phyloP scores from a whole-genome alignment of 768 basidiomycete genomes.

The Phaeotremella skinneri region DNA sequence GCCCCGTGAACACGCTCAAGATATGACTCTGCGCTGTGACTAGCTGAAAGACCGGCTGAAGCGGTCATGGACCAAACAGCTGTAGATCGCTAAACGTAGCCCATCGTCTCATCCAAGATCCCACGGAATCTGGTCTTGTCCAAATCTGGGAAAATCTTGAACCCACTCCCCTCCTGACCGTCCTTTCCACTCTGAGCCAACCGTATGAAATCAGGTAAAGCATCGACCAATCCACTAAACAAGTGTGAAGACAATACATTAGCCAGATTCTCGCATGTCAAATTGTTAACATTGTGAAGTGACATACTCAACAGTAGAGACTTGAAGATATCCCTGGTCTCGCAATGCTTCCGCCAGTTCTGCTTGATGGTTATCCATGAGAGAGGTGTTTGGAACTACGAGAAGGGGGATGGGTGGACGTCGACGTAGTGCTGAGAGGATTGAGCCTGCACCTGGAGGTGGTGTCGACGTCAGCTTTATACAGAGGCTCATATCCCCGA shows the following conservation, averaged over 20 bases:
- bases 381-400: slow-evolving; percentile 80
- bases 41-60: no score
- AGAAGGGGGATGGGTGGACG: slow-evolving; percentile 67
- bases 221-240: slow-evolving; percentile 5
- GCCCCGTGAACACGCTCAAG: no score
- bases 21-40: no score
- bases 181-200: background rate
- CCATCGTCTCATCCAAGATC: slow-evolving; percentile 32
- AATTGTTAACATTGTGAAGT: background rate
- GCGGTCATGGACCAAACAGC: no score
- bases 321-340: slow-evolving; percentile 26
- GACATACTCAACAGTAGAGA: slow-evolving; percentile 35
- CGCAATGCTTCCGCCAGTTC: slow-evolving; percentile 73
- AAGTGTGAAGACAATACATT: background rate
- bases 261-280: background rate
- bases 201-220: slow-evolving; percentile 13
- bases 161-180: background rate
- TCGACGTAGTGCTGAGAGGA: slow-evolving; percentile 76
- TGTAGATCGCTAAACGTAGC: no score
- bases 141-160: slow-evolving; percentile 22
- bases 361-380: slow-evolving; percentile 90
- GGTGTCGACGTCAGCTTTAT: no score
- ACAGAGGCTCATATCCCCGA: no score
- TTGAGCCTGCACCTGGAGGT: slow-evolving; percentile 94
- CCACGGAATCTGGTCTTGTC: slow-evolving; percentile 15